Conservation (phyloP, 1,284 basidiomycete genomes). For the Ganoderma resinaceum region DNA sequence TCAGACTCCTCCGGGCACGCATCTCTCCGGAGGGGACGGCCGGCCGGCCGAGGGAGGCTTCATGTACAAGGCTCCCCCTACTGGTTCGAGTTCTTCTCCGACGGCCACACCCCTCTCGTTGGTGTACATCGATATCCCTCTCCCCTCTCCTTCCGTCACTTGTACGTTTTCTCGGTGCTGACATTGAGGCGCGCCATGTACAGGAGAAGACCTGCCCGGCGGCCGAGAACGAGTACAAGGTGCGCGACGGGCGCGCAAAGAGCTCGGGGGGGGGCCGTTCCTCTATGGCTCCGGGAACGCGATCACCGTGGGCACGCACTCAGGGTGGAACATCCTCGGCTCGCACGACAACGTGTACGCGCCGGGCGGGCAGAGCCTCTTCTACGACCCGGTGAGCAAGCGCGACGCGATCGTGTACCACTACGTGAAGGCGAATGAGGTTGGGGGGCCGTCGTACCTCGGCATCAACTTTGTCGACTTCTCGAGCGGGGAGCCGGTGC, state of each 20-base stretch:
- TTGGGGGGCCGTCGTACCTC: conserved; percentile 17
- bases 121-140: not conserved
- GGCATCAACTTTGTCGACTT: conserved; percentile 20
- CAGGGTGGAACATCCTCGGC: conserved; percentile 40
- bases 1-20: conserved; percentile 1
- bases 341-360: conserved; percentile 45
- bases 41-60: conserved; percentile 7
- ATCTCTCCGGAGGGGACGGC: conserved; percentile 4
- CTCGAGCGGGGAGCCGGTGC: conserved; percentile 14
- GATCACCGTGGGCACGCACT: conserved; percentile 28
- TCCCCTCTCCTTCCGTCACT: no score
- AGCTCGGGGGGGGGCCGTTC: conserved; percentile 39
- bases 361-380: conserved; percentile 37
- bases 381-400: conserved; percentile 20
- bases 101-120: conserved; percentile 9
- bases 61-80: conserved; percentile 8
- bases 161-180: not conserved
- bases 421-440: conserved; percentile 19
- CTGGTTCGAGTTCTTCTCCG: conserved; percentile 14
- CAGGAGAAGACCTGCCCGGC: not conserved
- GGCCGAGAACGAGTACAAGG: conserved; percentile 27
- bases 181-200: not conserved
- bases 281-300: conserved; percentile 35
- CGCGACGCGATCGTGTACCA: conserved; percentile 28
- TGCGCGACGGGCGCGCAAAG: conserved; percentile 38